These are phyloP conservation scores for Aquilaria sinensis DNA, from an alignment of 345 rosid species.

Conservation along the genomic window DNA sequence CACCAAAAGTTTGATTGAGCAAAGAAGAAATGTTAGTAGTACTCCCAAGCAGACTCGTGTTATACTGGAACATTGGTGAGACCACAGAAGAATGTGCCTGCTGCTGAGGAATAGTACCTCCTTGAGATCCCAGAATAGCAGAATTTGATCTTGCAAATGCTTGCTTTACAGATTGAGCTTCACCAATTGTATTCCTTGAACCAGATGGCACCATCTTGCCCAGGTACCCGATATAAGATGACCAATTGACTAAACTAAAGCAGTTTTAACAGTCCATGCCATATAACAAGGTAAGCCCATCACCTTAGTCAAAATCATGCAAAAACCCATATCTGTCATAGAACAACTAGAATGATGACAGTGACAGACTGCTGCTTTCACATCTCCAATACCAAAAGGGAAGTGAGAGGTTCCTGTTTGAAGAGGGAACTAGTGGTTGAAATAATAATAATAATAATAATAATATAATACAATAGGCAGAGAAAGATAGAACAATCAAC, in stretches of 20 bases:
- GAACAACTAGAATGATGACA: neutral
- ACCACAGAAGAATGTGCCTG: slow-evolving; percentile 38
- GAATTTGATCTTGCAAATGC: slow-evolving; percentile 58
- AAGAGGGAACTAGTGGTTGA: too few species aligned
- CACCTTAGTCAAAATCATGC: too few species aligned
- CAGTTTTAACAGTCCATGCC: neutral
- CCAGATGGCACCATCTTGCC: slow-evolving; percentile 61
- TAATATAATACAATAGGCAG: too few species aligned
- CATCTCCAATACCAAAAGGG: too few species aligned
- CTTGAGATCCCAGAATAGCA: slow-evolving; percentile 61
- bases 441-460: too few species aligned
- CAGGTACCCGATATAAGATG: neutral
- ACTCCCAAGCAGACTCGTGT: slow-evolving; percentile 58
- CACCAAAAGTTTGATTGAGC: slow-evolving; percentile 54
- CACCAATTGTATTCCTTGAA: slow-evolving; percentile 47
- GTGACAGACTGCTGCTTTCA: slow-evolving; percentile 1
- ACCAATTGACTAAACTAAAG: slow-evolving; percentile 1
- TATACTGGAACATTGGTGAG: slow-evolving; percentile 49
- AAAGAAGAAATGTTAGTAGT: slow-evolving; percentile 50
- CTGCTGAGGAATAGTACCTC: slow-evolving; percentile 45
- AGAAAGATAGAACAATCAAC: too few species aligned
- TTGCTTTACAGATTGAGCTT: slow-evolving; percentile 52
- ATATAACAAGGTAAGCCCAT: neutral
- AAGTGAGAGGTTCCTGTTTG: too few species aligned
- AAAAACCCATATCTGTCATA: neutral